Percentiles rank a stretch among this genome's conserved stretches.
phyloP scores from a whole-genome alignment of 225 moss, liverwort and hornwort genomes.

The Climacium dendroides region DNA sequence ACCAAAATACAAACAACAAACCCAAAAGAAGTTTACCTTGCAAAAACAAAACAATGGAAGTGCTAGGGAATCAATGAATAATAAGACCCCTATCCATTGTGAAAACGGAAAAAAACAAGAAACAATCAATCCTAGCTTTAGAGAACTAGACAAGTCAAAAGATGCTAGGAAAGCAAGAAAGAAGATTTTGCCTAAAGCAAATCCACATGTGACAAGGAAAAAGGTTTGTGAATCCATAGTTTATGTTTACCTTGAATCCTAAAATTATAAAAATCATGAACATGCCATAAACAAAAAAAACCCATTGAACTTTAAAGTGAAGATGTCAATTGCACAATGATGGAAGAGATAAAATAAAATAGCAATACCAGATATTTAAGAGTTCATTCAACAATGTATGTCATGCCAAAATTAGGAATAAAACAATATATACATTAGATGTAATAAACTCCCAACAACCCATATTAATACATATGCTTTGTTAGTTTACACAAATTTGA shows the following conservation, averaged over 20 bases:
- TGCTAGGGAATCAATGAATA: not conserved
- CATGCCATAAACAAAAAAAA: not conserved
- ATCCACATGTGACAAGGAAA: too few relatives aligned
- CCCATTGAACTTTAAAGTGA: rapidly evolving
- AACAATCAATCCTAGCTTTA: rapidly evolving
- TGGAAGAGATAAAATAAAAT: not conserved
- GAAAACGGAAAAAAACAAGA: not conserved
- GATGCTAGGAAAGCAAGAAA: not conserved
- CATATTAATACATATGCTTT: rapidly evolving
- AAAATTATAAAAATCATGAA: not conserved
- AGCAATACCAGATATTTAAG: not conserved
- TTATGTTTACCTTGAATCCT: rapidly evolving
- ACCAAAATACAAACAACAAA: not conserved
- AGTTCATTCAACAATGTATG: not conserved
- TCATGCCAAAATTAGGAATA: not conserved
- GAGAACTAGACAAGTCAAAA: not conserved
- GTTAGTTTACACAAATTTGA: not conserved
- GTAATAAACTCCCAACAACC: not conserved
- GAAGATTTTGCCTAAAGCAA: not conserved
- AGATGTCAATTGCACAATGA: rapidly evolving
- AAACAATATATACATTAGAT: not conserved
- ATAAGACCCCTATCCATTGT: rapidly evolving
- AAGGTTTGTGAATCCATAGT: rapidly evolving
- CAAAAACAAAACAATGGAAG: rapidly evolving
- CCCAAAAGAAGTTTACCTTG: not conserved